These are phyloP conservation scores for Russula compacta DNA, from an alignment of 768 basidiomycete species.

Conservation along the genomic window DNA sequence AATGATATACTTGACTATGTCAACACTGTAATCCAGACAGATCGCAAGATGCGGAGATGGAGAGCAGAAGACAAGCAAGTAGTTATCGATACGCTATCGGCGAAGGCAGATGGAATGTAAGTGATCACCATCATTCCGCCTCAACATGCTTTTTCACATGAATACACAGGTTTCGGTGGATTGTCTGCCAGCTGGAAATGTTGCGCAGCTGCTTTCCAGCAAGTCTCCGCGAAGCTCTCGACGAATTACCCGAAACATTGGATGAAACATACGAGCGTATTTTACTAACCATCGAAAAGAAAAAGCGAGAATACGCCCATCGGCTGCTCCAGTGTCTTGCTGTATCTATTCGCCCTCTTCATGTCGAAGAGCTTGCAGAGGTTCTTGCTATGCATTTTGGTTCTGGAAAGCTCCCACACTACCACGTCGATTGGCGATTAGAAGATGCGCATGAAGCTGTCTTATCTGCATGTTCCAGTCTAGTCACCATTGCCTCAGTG, in stretches of 20 bases:
- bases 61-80: background rate
- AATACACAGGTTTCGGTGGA: background rate
- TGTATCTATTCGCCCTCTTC: background rate
- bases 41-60: background rate
- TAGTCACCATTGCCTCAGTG: background rate
- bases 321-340: background rate
- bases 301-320: background rate
- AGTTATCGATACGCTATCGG: background rate
- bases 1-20: background rate
- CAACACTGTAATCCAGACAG: background rate
- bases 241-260: background rate
- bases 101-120: background rate
- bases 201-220: background rate
- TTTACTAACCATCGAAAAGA: background rate
- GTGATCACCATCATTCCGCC: background rate
- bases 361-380: background rate
- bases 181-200: background rate
- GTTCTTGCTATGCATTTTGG: background rate
- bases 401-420: background rate
- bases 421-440: background rate
- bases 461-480: background rate
- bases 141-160: background rate
- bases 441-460: background rate
- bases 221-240: background rate
- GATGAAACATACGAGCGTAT: constrained; percentile 3